phyloP scores from a whole-genome alignment of 2,329 filamentous ascomycete genomes.

The Cladosporium cucumerinum region DNA sequence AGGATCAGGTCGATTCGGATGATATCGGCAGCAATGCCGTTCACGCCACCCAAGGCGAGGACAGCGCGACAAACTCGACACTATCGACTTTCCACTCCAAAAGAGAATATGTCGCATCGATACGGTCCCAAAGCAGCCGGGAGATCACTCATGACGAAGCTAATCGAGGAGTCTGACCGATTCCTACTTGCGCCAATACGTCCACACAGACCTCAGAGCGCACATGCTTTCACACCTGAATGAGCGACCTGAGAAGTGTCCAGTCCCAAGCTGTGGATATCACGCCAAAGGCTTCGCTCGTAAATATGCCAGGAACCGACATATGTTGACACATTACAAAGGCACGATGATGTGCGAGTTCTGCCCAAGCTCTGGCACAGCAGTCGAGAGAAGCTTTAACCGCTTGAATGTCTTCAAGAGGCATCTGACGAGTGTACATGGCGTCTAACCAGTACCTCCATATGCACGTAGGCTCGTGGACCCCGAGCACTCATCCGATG shows the following conservation, averaged over 20 bases:
- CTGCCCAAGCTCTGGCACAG: constrained; percentile 82
- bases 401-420: constrained; percentile 94
- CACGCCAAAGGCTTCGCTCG: constrained; percentile 87
- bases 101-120: constrained; percentile 67
- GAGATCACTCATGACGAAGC: constrained; percentile 38
- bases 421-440: constrained; percentile 84
- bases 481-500: constrained; percentile 61
- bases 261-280: constrained; percentile 87
- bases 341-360: constrained; percentile 96
- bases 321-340: constrained; percentile 94
- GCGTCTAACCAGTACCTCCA: constrained; percentile 86
- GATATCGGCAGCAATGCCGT: background rate
- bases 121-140: constrained; percentile 62
- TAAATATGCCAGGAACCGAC: constrained; percentile 95
- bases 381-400: constrained; percentile 93
- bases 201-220: constrained; percentile 87
- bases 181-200: constrained; percentile 78
- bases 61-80: background rate
- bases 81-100: constrained; percentile 39
- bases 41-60: background rate
- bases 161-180: constrained; percentile 71
- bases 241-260: constrained; percentile 90
- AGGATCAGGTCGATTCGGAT: background rate
- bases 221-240: constrained; percentile 93
- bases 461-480: constrained; percentile 71